Evolutionary conservation across 2,329 filamentous ascomycete species (phyloP).

Genomic region (Alternaria sp.): DNA sequence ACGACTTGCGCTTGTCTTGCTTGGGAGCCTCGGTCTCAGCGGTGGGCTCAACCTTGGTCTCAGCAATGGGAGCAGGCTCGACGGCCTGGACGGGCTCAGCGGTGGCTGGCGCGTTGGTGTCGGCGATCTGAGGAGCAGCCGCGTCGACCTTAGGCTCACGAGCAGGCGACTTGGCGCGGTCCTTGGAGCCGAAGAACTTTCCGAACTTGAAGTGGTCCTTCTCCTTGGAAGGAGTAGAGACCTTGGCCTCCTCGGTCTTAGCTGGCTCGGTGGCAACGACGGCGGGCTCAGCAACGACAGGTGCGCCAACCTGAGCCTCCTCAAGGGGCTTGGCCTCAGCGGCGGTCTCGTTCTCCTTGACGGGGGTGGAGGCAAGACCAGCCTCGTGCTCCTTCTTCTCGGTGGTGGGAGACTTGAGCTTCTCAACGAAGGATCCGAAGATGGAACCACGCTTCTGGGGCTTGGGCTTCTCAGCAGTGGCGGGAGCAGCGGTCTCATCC

Average conservation of each 20-base stretch:
- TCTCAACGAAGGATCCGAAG: constrained; percentile 76
- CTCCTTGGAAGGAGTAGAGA: constrained; percentile 53
- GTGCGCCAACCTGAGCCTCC: constrained; percentile 48
- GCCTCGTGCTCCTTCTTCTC: constrained; percentile 75
- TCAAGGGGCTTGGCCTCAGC: constrained; percentile 45
- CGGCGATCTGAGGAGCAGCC: constrained; percentile 45
- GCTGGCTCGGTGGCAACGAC: constrained; percentile 33
- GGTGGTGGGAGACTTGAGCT: constrained; percentile 55
- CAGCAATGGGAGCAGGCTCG: constrained; percentile 42
- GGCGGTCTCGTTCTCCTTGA: constrained; percentile 55
- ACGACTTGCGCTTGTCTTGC: constrained; percentile 85
- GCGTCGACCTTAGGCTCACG: constrained; percentile 52
- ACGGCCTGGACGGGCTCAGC: constrained; percentile 9
- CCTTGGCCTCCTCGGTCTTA: constrained; percentile 39
- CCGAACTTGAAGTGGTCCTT: constrained; percentile 61
- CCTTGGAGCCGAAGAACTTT: constrained; percentile 58
- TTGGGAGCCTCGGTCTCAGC: constrained; percentile 48
- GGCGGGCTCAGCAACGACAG: constrained; percentile 37
- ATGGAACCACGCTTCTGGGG: constrained; percentile 82
- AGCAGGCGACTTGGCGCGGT: constrained; percentile 56
- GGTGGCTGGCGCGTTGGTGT: constrained; percentile 32
- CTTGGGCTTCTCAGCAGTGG: constrained; percentile 61
- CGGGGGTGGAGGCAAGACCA: constrained; percentile 55
- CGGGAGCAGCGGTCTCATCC: constrained; percentile 45
- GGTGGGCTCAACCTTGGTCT: constrained; percentile 52